phyloP scores from a whole-genome alignment of 2,329 filamentous ascomycete genomes.

The Aotearoamyces nothofagi region DNA sequence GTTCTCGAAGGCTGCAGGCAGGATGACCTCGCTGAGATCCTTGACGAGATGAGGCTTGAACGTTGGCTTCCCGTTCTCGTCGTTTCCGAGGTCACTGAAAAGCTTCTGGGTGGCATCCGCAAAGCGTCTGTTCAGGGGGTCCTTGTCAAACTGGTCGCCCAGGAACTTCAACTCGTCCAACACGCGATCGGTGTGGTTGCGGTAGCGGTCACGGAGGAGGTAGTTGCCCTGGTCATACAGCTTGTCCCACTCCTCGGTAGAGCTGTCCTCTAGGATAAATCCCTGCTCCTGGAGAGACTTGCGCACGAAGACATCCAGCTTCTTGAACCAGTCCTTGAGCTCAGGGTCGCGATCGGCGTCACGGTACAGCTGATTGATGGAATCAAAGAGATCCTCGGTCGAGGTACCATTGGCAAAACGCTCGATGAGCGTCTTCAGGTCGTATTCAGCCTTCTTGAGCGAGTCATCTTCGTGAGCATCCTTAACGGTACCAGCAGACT shows the following conservation, averaged over 20 bases:
- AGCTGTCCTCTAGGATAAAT: constrained; percentile 71
- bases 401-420: constrained; percentile 94
- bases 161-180: constrained; percentile 86
- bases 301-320: constrained; percentile 62
- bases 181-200: constrained; percentile 69
- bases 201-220: constrained; percentile 80
- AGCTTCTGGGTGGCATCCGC: constrained; percentile 63
- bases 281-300: constrained; percentile 79
- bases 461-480: constrained; percentile 50
- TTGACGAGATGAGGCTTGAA: constrained; percentile 93
- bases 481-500: constrained; percentile 54
- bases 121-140: constrained; percentile 75
- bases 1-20: constrained; percentile 71
- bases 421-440: constrained; percentile 79
- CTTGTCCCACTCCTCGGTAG: constrained; percentile 67
- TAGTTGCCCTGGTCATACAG: constrained; percentile 77
- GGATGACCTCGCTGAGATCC: constrained; percentile 73
- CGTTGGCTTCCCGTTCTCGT: constrained; percentile 64
- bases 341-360: constrained; percentile 80
- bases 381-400: constrained; percentile 68
- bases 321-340: constrained; percentile 78
- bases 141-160: constrained; percentile 75
- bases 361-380: constrained; percentile 71
- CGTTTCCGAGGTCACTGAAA: constrained; percentile 80
- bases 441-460: constrained; percentile 58